Base-by-base conservation (phyloP, 176 grass and related monocot genomes). In the Eremochloa ophiuroides region DNA sequence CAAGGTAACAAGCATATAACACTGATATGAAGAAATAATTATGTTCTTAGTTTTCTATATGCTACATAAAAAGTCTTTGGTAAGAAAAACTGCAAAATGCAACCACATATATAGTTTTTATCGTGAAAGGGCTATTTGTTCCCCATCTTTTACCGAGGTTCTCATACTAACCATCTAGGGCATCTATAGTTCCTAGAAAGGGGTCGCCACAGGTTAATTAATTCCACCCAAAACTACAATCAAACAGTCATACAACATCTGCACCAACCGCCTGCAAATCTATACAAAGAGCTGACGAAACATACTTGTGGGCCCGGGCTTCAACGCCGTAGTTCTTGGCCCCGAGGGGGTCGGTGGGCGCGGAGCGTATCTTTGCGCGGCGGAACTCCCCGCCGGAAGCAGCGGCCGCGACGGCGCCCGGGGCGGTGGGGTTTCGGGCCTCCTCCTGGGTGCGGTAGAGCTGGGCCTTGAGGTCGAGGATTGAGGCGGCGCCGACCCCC, bases 381-480 rank as follows among this genome's bases (percentile, higher is more conserved):
- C 74, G 88, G 71, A 94, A 91, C 59, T 97, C 69, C 42, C 69
- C 94, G 14, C 85, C 81, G 27, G 85, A 79, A 40, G 82, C 68
- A 7, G 85, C 47, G 17, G 59, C 64, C 6, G 82, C 44, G 22
- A 80, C 55, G 26, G 85, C 63, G 60, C 86, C 87, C 5, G 85
- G 71, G 10, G 83, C 90, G 27, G 83, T 62, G 81, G 89, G 72
- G 29, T 93, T 94, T 17, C 90, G 92, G 16, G 90, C 78, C 71
- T 94, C 88, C 86, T 98, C 90, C 68, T 93, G 95, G 29, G 92
- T 89, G 41, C 92, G 92, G 66, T 98, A 98, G 27, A 98, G 88
- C 86, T 98, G 95, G 15, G 93, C 90, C 91, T 93, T 98, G 67
- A 99, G 96, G 66, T 99, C 91, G 13, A 99, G 86, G 80, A 99